Evolutionary conservation across 2,329 filamentous ascomycete species (phyloP).

Genomic region (Sporothrix variecibatus): DNA sequence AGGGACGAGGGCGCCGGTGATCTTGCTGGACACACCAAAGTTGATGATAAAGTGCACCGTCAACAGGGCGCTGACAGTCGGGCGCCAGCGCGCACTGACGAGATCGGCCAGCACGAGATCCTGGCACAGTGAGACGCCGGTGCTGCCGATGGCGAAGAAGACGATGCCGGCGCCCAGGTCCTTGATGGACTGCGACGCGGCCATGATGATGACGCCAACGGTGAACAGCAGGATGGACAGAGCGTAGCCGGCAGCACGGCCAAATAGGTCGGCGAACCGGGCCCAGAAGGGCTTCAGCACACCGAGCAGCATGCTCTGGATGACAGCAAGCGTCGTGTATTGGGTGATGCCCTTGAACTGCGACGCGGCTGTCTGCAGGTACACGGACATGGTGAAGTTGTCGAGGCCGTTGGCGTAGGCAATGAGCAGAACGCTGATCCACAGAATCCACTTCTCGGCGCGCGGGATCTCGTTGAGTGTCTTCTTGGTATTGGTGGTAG

Average conservation of each 20-base stretch:
- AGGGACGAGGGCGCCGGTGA: conserved; percentile 48
- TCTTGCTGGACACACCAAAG: conserved; percentile 54
- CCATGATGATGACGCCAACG: not conserved
- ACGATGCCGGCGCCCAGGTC: not conserved
- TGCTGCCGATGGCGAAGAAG: conserved; percentile 2
- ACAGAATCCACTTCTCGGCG: conserved; percentile 3
- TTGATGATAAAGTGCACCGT: not conserved
- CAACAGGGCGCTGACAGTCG: not conserved
- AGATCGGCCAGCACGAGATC: conserved; percentile 7
- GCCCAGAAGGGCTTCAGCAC: conserved; percentile 1
- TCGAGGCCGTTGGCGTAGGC: not conserved
- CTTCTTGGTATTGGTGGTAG: not conserved
- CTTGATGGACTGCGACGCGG: conserved; percentile 1
- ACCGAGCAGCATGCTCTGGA: not conserved
- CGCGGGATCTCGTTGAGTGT: not conserved
- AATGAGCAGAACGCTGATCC: not conserved
- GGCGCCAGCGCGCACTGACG: not conserved
- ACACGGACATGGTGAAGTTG: not conserved
- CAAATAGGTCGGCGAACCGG: not conserved
- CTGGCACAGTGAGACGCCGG: not conserved
- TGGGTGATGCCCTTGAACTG: conserved; percentile 11
- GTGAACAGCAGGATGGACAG: not conserved
- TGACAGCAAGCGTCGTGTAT: not conserved
- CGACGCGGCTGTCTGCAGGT: conserved; percentile 5
- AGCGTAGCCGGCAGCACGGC: not conserved